Conservation (phyloP, 2,329 filamentous ascomycete species). For the Fusarium ambrosium region DNA sequence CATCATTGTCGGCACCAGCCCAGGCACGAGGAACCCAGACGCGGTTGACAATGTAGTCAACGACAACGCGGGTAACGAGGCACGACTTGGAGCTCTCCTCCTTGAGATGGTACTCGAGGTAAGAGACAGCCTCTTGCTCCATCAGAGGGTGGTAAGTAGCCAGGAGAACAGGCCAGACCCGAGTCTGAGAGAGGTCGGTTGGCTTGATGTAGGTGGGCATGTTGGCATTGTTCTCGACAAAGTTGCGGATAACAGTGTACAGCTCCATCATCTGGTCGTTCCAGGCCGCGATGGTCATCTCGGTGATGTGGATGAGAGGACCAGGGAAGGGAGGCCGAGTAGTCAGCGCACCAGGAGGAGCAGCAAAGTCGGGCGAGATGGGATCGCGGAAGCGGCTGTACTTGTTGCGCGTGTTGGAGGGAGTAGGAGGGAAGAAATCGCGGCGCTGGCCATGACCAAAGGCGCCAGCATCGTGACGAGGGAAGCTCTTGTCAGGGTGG, state of each 20-base stretch:
- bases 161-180: slow-evolving; percentile 55
- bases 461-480: slow-evolving; percentile 33
- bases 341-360: slow-evolving; percentile 32
- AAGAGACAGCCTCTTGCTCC: slow-evolving; percentile 55
- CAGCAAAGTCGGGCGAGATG: slow-evolving; percentile 36
- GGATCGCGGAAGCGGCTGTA: slow-evolving; percentile 50
- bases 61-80: slow-evolving; percentile 58
- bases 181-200: slow-evolving; percentile 47
- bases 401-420: slow-evolving; percentile 47
- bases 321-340: slow-evolving; percentile 35
- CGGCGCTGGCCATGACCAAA: slow-evolving; percentile 39
- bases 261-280: slow-evolving; percentile 55
- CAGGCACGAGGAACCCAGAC: slow-evolving; percentile 58
- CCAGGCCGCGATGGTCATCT: slow-evolving; percentile 52
- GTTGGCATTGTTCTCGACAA: slow-evolving; percentile 53
- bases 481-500: slow-evolving; percentile 37
- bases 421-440: slow-evolving; percentile 49
- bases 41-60: slow-evolving; percentile 59
- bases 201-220: slow-evolving; percentile 48
- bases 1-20: slow-evolving; percentile 54
- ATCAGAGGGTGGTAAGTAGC: slow-evolving; percentile 56
- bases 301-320: slow-evolving; percentile 54
- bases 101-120: slow-evolving; percentile 57
- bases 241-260: slow-evolving; percentile 53
- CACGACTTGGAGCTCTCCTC: slow-evolving; percentile 57